Base-by-base conservation (phyloP, 306 rosid species). In the Castanospermum australe region DNA sequence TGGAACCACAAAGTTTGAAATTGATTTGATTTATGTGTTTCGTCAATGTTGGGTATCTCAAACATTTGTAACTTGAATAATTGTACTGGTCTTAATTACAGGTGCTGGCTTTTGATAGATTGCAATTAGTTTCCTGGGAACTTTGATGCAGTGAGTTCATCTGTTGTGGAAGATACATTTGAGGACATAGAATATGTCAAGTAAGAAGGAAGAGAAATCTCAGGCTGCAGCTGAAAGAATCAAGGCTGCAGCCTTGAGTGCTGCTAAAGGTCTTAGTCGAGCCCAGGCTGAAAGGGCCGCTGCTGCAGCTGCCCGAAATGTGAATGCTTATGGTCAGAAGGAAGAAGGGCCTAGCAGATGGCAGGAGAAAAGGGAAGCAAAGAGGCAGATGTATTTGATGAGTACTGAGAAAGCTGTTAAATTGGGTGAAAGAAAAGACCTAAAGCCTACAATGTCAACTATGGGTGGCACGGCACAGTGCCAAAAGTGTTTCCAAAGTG, bases 321-420 rank as follows among this genome's bases (percentile, higher is more conserved):
- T 96, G 10, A 96, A 96, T 75, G 99, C 99, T 63, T 96, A 96
- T 82, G 99, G 99, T 79, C 98, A 96, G 90, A 96, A 96, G 75
- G 99, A 96, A 80, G 99, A 96, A 87, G 98, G 99, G n/a, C 99
- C 99, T 48, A 96, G 99, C 88, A 88, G 99, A 91, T 96, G 99
- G 99, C 99, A 96, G 89, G 99, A 96, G 92, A 96, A 96, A 67
- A 88, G 97, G 84, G 99, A 96, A 77, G 98, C 98, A 1, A 96
- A 93, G 91, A 91, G 99, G 82, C 99, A 96, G 78, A 93, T 96
- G 99, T 96, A 96, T 82, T 82, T 96, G 90, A 90, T 89, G 96
- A 96, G 99, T 90, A 96, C 99, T 52, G 99, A 96, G 60, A 91
- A 96, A 79, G 96, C 98, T 64, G 99, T 96, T 50, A 89, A 85